Evolutionary conservation across 495 filamentous ascomycete genomes (phyloP).

Genomic region (Xylaria flabelliformis): DNA sequence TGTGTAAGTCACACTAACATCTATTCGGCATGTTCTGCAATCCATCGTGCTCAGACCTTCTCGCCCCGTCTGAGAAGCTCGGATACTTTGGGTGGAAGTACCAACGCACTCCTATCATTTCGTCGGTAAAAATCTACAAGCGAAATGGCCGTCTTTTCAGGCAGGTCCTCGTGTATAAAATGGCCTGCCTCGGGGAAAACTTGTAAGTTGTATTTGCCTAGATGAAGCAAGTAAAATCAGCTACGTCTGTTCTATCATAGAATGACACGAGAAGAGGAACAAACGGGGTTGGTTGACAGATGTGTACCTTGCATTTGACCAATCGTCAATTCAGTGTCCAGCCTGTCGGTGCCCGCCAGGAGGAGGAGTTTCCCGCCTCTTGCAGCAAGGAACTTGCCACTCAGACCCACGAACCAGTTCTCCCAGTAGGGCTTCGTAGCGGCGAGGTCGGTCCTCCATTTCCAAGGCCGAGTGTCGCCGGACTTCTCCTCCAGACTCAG

Average conservation of each 20-base stretch:
- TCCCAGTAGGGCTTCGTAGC: constrained; percentile 92
- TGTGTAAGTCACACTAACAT: neutral
- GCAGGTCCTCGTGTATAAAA: constrained; percentile 94
- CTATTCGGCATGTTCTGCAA: constrained; percentile 8
- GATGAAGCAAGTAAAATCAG: constrained; percentile 19
- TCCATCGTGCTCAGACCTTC: constrained; percentile 47
- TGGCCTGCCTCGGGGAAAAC: constrained; percentile 96
- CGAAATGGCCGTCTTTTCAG: constrained; percentile 81
- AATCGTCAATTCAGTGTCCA: constrained; percentile 95
- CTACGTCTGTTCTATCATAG: neutral
- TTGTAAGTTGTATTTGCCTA: constrained; percentile 93
- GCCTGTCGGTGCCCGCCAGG: constrained; percentile 89
- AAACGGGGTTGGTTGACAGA: neutral
- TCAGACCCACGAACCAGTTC: constrained; percentile 89
- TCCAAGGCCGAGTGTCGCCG: constrained; percentile 63
- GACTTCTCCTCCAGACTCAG: constrained; percentile 53
- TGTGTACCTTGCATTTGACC: constrained; percentile 91
- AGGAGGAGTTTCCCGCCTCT: constrained; percentile 88
- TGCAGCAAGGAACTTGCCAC: constrained; percentile 83
- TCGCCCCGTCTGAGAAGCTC: constrained; percentile 60
- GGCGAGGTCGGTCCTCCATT: constrained; percentile 85
- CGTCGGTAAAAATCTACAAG: constrained; percentile 89
- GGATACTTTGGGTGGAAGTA: constrained; percentile 88
- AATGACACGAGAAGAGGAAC: neutral
- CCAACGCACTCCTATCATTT: constrained; percentile 83